Conservation (phyloP, 1,284 basidiomycete genomes). For the Moesziomyces sp. region DNA sequence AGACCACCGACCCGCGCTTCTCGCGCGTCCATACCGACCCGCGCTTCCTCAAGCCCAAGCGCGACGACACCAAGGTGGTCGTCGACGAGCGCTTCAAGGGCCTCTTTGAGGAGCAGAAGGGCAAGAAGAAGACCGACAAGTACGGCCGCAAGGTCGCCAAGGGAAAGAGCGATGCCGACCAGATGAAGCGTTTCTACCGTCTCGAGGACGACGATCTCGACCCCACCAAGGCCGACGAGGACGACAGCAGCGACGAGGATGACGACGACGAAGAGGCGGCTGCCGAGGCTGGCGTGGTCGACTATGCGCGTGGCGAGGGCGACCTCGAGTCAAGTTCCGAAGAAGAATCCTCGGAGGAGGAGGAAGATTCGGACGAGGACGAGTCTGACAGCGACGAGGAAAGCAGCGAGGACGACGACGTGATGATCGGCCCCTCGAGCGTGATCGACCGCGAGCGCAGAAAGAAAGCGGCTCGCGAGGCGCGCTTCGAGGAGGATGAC, state of each 20-base stretch:
- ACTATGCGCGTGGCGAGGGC: constrained; percentile 84
- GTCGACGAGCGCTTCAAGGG: constrained; percentile 93
- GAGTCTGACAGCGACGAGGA: constrained; percentile 73
- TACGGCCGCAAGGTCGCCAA: constrained; percentile 79
- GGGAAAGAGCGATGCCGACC: constrained; percentile 47
- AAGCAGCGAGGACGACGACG: constrained; percentile 51
- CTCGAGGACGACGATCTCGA: constrained; percentile 68
- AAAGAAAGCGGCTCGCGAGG: constrained; percentile 18
- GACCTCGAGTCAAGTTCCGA: constrained; percentile 59
- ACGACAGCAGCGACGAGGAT: constrained; percentile 35
- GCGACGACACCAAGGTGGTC: constrained; percentile 82
- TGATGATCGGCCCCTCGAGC: constrained; percentile 52
- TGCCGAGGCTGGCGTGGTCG: constrained; percentile 69
- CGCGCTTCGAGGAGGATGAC: constrained; percentile 34
- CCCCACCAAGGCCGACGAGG: constrained; percentile 67
- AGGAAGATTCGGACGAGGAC: constrained; percentile 33
- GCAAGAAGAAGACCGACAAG: constrained; percentile 79
- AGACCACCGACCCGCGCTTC: constrained; percentile 73
- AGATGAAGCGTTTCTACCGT: constrained; percentile 59
- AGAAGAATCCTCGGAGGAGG: constrained; percentile 45
- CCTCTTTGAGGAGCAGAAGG: constrained; percentile 41
- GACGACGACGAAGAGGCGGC: constrained; percentile 17
- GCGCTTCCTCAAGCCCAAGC: constrained; percentile 85
- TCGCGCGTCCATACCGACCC: constrained; percentile 88
- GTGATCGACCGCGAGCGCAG: constrained; percentile 42